These are phyloP conservation scores for Lanzia echinophila DNA, from an alignment of 2,329 filamentous ascomycete species.

Conservation along the genomic window DNA sequence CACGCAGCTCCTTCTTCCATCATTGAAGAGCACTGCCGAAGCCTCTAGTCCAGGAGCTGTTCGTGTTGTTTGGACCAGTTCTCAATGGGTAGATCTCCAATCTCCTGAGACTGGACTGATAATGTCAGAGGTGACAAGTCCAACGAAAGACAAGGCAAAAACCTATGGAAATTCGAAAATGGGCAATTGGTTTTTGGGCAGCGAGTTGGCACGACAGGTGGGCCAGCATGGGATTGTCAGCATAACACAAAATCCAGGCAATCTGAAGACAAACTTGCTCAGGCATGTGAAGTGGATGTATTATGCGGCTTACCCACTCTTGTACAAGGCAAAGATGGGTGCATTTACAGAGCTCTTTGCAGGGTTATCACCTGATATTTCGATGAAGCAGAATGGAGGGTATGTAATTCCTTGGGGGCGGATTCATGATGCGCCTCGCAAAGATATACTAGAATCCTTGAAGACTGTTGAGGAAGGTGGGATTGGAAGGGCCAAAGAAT, in stretches of 20 bases:
- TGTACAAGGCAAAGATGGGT: slow-evolving; percentile 4
- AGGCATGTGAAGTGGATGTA: not conserved
- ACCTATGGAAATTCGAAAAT: slow-evolving; percentile 16
- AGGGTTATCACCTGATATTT: slow-evolving; percentile 3
- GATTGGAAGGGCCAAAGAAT: slow-evolving; percentile 17
- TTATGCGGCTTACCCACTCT: not conserved
- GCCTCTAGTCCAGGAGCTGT: not conserved
- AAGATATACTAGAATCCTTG: slow-evolving; percentile 17
- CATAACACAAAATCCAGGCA: slow-evolving; percentile 19
- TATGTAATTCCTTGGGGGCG: slow-evolving; percentile 27
- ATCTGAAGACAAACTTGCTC: slow-evolving; percentile 12
- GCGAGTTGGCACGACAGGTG: slow-evolving; percentile 8
- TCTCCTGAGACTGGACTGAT: not conserved
- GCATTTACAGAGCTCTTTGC: slow-evolving; percentile 14
- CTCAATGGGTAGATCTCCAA: slow-evolving; percentile 3
- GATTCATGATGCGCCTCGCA: slow-evolving; percentile 33
- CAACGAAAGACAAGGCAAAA: not conserved
- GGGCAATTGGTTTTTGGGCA: slow-evolving; percentile 18
- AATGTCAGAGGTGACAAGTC: not conserved
- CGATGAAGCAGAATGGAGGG: slow-evolving; percentile 7
- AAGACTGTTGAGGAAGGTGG: slow-evolving; percentile 18
- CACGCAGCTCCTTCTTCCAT: slow-evolving; percentile 33
- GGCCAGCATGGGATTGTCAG: slow-evolving; percentile 13
- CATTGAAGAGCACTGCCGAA: slow-evolving; percentile 26
- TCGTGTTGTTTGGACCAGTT: slow-evolving; percentile 15